Evolutionary conservation across 2,329 filamentous ascomycete genomes (phyloP).

Genomic region (Ciborinia camelliae): DNA sequence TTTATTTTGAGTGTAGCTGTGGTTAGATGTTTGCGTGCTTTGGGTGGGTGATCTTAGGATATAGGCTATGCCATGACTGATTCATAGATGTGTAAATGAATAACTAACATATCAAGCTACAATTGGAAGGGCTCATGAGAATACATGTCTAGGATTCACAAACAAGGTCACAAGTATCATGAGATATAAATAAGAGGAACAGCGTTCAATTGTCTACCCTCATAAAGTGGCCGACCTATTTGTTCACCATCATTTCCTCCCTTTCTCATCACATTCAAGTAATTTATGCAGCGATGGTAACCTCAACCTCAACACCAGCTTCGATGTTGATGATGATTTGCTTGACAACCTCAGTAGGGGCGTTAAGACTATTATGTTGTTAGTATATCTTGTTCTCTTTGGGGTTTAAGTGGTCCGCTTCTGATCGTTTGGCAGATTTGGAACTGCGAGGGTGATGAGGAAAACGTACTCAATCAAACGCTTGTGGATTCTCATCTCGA

Average conservation of each 20-base stretch:
- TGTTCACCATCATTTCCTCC: conserved; percentile 16
- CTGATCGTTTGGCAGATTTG: neutral
- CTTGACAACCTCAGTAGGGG: conserved; percentile 96
- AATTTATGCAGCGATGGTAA: conserved; percentile 79
- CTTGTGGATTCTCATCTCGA: conserved; percentile 99
- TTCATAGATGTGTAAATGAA: neutral
- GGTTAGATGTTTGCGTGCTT: too few relatives aligned
- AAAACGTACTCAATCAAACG: conserved; percentile 80
- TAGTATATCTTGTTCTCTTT: conserved; percentile 23
- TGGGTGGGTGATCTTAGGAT: too few relatives aligned
- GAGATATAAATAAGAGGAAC: conserved; percentile 2
- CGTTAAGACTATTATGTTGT: conserved; percentile 64
- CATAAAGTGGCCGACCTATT: conserved; percentile 7
- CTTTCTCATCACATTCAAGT: conserved; percentile 16
- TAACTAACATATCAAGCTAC: neutral
- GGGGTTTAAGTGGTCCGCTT: too few relatives aligned
- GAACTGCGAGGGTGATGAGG: neutral
- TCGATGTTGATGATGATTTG: conserved; percentile 96
- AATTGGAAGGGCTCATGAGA: neutral
- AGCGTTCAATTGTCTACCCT: conserved; percentile 18
- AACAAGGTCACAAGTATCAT: neutral
- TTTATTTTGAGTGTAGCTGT: too few relatives aligned
- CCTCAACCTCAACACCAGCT: conserved; percentile 89
- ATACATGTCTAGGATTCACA: neutral
- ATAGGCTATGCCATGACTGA: too few relatives aligned